Evolutionary conservation across 2,329 filamentous ascomycete genomes (phyloP).

Genomic region (Colletotrichum sp.): DNA sequence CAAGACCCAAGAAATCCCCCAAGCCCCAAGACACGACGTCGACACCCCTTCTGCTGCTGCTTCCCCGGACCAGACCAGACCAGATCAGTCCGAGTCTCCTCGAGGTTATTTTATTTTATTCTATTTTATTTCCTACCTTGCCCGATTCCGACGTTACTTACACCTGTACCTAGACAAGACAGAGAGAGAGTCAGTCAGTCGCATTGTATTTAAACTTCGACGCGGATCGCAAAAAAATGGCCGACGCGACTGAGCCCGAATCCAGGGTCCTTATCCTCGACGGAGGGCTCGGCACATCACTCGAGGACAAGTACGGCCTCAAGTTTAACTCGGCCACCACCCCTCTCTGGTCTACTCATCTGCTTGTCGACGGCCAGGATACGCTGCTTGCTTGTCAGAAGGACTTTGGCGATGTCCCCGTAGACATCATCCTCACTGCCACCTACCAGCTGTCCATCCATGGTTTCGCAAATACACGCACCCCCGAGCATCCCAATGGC

Average conservation of each 20-base stretch:
- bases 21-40: slow-evolving; percentile 5
- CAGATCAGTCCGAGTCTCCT: background rate
- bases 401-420: slow-evolving; percentile 60
- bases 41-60: background rate
- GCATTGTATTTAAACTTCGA: background rate
- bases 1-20: slow-evolving; percentile 14
- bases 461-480: slow-evolving; percentile 58
- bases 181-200: background rate
- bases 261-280: slow-evolving; percentile 58
- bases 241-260: background rate
- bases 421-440: slow-evolving; percentile 69
- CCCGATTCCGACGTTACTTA: background rate
- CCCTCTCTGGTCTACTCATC: slow-evolving; percentile 72
- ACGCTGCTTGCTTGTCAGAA: slow-evolving; percentile 60
- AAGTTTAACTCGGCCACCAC: slow-evolving; percentile 52
- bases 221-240: background rate
- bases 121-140: background rate
- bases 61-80: background rate
- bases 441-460: slow-evolving; percentile 69
- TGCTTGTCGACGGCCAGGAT: slow-evolving; percentile 58
- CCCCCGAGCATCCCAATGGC: slow-evolving; percentile 44
- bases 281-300: slow-evolving; percentile 71
- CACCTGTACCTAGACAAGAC: background rate
- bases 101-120: background rate
- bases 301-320: slow-evolving; percentile 61